These are phyloP conservation scores for Aspergillus thermomutatus DNA, from an alignment of 2,329 filamentous ascomycete species.

Conservation along the genomic window DNA sequence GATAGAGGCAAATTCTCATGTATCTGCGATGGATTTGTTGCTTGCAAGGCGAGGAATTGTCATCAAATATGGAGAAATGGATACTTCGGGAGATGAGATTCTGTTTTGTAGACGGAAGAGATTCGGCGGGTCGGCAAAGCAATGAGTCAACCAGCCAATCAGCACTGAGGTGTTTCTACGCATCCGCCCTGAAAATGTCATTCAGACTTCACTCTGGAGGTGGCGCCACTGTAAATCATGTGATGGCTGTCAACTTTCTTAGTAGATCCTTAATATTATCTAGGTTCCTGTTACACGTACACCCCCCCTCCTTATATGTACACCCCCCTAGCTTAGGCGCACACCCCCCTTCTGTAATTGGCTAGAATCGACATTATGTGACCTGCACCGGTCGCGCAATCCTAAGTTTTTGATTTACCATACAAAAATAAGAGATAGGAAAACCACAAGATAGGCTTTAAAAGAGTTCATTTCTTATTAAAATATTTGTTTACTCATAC, in stretches of 20 bases:
- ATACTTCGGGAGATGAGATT: conserved; percentile 7
- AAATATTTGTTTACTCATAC: too few relatives aligned
- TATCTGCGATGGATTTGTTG: conserved; percentile 7
- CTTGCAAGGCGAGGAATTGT: conserved; percentile 1
- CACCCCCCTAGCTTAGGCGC: too few relatives aligned
- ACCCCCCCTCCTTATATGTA: too few relatives aligned
- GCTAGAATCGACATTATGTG: too few relatives aligned
- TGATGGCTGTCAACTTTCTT: not conserved
- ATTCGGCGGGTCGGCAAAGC: conserved; percentile 25
- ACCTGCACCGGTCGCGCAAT: too few relatives aligned
- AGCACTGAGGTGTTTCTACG: conserved; percentile 37
- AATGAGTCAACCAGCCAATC: conserved; percentile 35
- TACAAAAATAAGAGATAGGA: too few relatives aligned
- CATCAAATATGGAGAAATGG: conserved; percentile 8
- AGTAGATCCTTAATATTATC: not conserved
- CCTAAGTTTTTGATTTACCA: too few relatives aligned
- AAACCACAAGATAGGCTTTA: too few relatives aligned
- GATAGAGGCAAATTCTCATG: conserved; percentile 3
- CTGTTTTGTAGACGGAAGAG: conserved; percentile 23
- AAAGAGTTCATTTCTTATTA: too few relatives aligned
- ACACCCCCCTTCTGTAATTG: too few relatives aligned
- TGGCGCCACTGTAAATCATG: conserved; percentile 26
- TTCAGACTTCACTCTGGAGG: not conserved
- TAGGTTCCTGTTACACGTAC: too few relatives aligned
- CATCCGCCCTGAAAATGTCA: conserved; percentile 7